Percentiles rank a stretch among this genome's conserved stretches.
phyloP scores from a whole-genome alignment of 495 filamentous ascomycete species.

The Neurospora sp. region DNA sequence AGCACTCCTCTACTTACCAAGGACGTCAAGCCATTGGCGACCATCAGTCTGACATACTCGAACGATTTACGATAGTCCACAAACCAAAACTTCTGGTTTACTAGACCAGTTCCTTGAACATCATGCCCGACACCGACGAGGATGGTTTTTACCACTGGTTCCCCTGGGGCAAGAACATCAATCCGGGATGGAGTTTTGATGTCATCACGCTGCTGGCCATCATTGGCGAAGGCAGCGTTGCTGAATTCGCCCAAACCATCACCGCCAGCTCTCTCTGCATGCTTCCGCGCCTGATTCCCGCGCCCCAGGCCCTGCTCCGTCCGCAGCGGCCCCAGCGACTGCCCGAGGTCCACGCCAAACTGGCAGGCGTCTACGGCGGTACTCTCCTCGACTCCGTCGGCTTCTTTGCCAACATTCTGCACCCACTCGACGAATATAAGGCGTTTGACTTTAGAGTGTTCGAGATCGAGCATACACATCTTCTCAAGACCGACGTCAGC shows the following conservation, averaged over 20 bases:
- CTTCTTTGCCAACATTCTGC: constrained; percentile 53
- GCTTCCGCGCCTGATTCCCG: constrained; percentile 56
- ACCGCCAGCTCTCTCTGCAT: constrained; percentile 46
- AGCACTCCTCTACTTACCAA: not conserved
- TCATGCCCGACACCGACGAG: constrained; percentile 14
- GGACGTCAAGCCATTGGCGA: not conserved
- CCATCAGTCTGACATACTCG: not conserved
- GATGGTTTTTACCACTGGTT: constrained; percentile 23
- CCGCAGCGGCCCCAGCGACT: constrained; percentile 47
- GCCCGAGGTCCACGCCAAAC: constrained; percentile 40
- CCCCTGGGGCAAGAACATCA: constrained; percentile 22
- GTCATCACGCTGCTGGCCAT: constrained; percentile 55
- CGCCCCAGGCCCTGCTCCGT: constrained; percentile 53
- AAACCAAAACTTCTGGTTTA: not conserved
- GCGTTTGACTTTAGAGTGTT: constrained; percentile 38
- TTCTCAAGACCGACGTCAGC: constrained; percentile 3
- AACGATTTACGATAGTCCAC: not conserved
- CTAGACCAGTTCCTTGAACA: not conserved
- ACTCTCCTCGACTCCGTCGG: constrained; percentile 43
- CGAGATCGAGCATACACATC: constrained; percentile 30
- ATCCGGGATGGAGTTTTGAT: constrained; percentile 45
- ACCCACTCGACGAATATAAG: constrained; percentile 39
- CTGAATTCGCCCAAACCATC: constrained; percentile 45
- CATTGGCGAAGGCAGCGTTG: constrained; percentile 50
- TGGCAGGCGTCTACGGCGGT: constrained; percentile 50